phyloP scores from a whole-genome alignment of 129 eudicot species.

The Artemisia tridentata region DNA sequence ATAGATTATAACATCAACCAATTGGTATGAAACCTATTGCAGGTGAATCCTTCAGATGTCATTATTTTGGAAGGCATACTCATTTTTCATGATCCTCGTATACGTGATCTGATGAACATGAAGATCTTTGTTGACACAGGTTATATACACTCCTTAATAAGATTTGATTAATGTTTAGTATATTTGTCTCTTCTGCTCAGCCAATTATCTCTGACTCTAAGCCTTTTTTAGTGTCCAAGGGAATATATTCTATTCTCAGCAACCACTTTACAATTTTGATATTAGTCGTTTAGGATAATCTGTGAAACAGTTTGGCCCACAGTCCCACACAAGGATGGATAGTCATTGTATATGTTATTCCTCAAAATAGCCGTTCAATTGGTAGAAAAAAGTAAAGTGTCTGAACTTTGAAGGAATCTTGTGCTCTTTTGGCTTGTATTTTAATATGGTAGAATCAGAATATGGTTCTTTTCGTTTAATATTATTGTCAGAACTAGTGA shows the following conservation, averaged over 20 bases:
- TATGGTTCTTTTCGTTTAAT: no score
- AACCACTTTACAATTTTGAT: not conserved
- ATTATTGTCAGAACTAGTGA: no score
- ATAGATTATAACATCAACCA: constrained; percentile 7
- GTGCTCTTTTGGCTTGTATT: no score
- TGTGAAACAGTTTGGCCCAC: no score
- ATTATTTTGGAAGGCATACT: constrained; percentile 93
- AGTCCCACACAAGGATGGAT: no score
- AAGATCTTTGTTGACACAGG: constrained; percentile 99
- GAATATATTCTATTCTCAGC: not conserved
- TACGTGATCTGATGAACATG: constrained; percentile 86
- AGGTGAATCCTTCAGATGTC: constrained; percentile 96
- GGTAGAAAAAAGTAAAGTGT: no score
- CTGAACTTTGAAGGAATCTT: no score
- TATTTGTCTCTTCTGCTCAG: not conserved
- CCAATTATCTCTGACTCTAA: constrained; percentile 8
- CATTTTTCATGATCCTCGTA: constrained; percentile 83
- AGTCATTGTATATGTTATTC: not conserved
- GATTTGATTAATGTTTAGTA: constrained; percentile 8
- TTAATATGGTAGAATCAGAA: no score
- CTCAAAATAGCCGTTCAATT: not conserved
- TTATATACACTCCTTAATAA: constrained; percentile 38
- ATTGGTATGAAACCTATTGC: constrained; percentile 32
- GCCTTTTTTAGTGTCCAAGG: not conserved
- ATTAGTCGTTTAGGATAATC: not conserved